Conservation (phyloP, 352 stramenopile genomes). For the Aphanomyces astaci region DNA sequence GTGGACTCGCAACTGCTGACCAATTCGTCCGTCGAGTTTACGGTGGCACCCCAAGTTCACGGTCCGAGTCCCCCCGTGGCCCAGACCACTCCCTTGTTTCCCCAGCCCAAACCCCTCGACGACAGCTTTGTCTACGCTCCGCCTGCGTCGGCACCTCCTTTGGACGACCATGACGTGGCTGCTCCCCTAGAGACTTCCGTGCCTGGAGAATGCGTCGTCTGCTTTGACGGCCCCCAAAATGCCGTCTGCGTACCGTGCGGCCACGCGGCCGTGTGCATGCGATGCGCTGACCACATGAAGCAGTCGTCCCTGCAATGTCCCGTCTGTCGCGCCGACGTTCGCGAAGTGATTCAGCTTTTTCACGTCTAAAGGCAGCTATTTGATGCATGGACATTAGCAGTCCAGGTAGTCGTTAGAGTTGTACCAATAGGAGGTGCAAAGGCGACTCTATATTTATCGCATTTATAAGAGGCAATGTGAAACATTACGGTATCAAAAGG, state of each 20-base stretch:
- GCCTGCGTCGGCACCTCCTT: not conserved
- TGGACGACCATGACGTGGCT: not conserved
- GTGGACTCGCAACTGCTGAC: not conserved
- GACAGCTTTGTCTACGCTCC: not conserved
- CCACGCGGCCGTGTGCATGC: constrained; percentile 41
- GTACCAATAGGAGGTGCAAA: no score
- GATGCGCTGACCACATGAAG: constrained; percentile 37
- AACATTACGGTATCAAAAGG: no score
- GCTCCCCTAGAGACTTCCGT: not conserved
- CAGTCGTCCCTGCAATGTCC: constrained; percentile 29
- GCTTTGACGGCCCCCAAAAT: constrained; percentile 35
- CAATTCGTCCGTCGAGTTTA: not conserved
- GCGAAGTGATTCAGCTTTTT: constrained; percentile 43
- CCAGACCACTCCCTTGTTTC: not conserved
- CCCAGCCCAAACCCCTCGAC: not conserved
- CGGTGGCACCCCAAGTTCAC: not conserved
- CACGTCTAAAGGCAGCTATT: constrained; percentile 26
- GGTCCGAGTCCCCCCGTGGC: not conserved
- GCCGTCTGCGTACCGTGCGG: constrained; percentile 50
- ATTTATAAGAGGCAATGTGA: no score
- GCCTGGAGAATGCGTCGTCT: constrained; percentile 37
- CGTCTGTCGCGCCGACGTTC: constrained; percentile 38
- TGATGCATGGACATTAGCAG: not conserved
- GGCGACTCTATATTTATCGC: not conserved
- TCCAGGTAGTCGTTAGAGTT: no score